These are phyloP conservation scores for Plasmodium chabaudi DNA, from an alignment of 169 alveolate species.

Conservation along the genomic window DNA sequence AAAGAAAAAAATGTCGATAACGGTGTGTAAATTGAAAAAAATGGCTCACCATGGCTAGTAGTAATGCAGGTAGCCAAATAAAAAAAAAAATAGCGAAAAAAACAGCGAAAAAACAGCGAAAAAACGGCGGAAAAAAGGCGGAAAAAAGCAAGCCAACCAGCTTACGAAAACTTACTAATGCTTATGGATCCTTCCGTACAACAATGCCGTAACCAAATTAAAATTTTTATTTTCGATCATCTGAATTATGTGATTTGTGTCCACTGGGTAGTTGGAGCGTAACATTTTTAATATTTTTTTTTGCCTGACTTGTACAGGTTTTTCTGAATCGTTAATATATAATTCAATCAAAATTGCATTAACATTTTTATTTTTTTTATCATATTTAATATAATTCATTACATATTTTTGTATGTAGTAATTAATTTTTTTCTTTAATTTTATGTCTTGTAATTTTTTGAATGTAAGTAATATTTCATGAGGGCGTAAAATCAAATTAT, in stretches of 20 bases:
- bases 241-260: constrained; percentile 1
- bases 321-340: constrained; percentile 48
- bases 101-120: neutral
- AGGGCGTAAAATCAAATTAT: constrained; percentile 32
- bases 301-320: constrained; percentile 28
- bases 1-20: neutral
- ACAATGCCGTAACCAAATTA: constrained; percentile 13
- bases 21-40: neutral
- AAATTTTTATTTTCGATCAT: neutral
- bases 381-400: constrained; percentile 33
- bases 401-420: constrained; percentile 57
- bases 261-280: constrained; percentile 22
- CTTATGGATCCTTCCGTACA: constrained; percentile 25
- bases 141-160: neutral
- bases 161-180: constrained; percentile 24
- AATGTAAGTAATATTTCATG: constrained; percentile 35
- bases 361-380: constrained; percentile 34
- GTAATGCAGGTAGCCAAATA: neutral
- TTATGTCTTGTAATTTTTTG: constrained; percentile 9
- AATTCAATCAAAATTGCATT: constrained; percentile 42
- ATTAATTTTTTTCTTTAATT: constrained; percentile 13
- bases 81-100: neutral
- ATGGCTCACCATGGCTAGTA: neutral
- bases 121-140: neutral
- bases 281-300: constrained; percentile 32